Evolutionary conservation across 768 basidiomycete genomes (phyloP), one percentile per base, ranked within the genome.

Genomic region (Auricularia sp.): DNA sequence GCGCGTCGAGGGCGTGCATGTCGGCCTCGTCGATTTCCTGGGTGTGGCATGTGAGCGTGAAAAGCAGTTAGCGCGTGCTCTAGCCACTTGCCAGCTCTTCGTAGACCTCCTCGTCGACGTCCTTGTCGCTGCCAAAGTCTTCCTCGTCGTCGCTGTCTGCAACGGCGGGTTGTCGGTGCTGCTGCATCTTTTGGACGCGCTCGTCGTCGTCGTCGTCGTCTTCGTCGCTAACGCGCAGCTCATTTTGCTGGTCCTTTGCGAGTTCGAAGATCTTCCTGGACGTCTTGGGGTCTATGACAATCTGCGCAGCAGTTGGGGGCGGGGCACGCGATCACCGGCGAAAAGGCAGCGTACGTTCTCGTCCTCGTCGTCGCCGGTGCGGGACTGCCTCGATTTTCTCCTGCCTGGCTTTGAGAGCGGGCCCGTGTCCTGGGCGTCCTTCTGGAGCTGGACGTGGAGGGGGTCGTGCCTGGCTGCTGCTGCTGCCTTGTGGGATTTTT

Each of bases 1-100:
- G 78, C 14, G 85, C 79, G 69, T 98, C 94, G 42, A 99, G 79
- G 0, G 93, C 85, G 68, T 88, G 84, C 74, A 96, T 80, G 76
- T 98, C 97, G 66, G 80, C 85, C 65, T 90, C 85, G 77, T 98
- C 95, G 71, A 99, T 90, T 81, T 96, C 83, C 90, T 91, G 71
- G 12, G 61, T 14, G 98, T 90, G 81, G 95, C 83, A 89, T 91
- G 71, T 14, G 61, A 59, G 29, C 58, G 23, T 64, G 51, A 60
- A 56, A 62, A 62, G 54, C 33, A 4, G 59, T 44, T 36, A 21
- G 44, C 43, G 18, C 33, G 7, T 36, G 47, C 18, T 35, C 4
- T 29, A 62, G 33, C 23, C 29, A 73, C 77, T 58, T 53, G 78
- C 80, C 18, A 79, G 71, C 67, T 80, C 79, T 36, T 76, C 78